These are phyloP conservation scores for Aspergillus japonicus DNA, from an alignment of 2,329 filamentous ascomycete species.

Conservation along the genomic window DNA sequence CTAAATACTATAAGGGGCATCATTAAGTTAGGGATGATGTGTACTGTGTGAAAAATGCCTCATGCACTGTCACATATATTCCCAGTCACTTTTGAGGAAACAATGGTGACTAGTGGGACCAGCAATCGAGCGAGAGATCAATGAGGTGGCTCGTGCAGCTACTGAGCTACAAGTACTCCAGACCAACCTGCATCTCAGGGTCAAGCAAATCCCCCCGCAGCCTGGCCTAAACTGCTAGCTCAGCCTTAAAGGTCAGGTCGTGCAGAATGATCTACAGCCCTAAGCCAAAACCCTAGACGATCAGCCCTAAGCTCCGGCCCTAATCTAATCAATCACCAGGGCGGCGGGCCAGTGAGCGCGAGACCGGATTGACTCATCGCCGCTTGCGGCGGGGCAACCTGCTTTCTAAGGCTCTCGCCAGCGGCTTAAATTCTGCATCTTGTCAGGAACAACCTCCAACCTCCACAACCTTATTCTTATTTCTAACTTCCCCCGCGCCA, in stretches of 20 bases:
- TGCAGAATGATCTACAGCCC: not conserved
- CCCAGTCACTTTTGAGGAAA: too few relatives aligned
- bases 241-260: not conserved
- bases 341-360: conserved; percentile 15
- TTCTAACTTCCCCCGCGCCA: not conserved
- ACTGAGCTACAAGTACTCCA: too few relatives aligned
- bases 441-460: not conserved
- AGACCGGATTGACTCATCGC: not conserved
- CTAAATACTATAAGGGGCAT: too few relatives aligned
- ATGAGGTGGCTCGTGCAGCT: too few relatives aligned
- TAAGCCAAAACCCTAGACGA: not conserved
- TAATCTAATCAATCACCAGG: conserved; percentile 18
- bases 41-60: too few relatives aligned
- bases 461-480: not conserved
- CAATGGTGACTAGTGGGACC: too few relatives aligned
- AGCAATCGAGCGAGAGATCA: too few relatives aligned
- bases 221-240: not conserved
- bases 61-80: too few relatives aligned
- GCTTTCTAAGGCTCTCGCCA: not conserved
- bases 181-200: too few relatives aligned
- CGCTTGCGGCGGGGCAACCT: conserved; percentile 1
- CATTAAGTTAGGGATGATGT: too few relatives aligned
- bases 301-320: conserved; percentile 9
- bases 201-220: too few relatives aligned
- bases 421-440: conserved; percentile 3